Conservation (phyloP, 2,329 filamentous ascomycete genomes). For the Monilinia fructigena region DNA sequence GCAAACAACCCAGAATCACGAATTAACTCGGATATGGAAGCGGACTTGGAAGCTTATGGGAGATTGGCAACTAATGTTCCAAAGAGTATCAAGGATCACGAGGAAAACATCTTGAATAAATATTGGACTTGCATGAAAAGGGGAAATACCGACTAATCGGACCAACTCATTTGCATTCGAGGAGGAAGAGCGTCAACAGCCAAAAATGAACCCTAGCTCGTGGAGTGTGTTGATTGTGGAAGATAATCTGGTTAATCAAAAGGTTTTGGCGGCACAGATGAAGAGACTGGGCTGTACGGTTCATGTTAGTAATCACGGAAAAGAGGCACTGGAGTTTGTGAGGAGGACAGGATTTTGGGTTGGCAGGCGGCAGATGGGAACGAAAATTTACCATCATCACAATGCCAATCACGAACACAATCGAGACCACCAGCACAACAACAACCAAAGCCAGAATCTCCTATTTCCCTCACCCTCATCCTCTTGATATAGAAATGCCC, state of each 20-base stretch:
- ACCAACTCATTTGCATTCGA: slow-evolving; percentile 17
- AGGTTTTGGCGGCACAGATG: slow-evolving; percentile 53
- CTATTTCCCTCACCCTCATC: slow-evolving; percentile 47
- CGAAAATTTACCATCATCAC: not conserved
- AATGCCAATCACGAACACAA: not conserved
- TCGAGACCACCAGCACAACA: not conserved
- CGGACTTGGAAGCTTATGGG: slow-evolving; percentile 17
- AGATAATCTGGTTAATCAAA: slow-evolving; percentile 61
- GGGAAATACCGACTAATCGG: slow-evolving; percentile 5
- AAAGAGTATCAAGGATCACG: slow-evolving; percentile 19
- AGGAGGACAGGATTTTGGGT: slow-evolving; percentile 29
- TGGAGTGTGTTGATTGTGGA: slow-evolving; percentile 53
- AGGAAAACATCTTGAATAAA: slow-evolving; percentile 15
- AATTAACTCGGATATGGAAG: slow-evolving; percentile 8
- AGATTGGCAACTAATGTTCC: slow-evolving; percentile 25
- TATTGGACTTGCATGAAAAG: slow-evolving; percentile 7
- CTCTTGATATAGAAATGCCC: slow-evolving; percentile 83
- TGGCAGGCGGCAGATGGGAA: slow-evolving; percentile 40
- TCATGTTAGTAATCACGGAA: slow-evolving; percentile 56
- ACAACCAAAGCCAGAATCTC: not conserved
- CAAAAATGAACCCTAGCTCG: not conserved
- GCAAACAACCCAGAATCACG: slow-evolving; percentile 13
- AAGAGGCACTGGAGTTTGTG: slow-evolving; percentile 51
- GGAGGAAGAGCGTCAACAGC: slow-evolving; percentile 13
- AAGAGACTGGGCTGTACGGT: slow-evolving; percentile 45